These are phyloP conservation scores for Raffaelea albimanens DNA, from an alignment of 2,329 filamentous ascomycete genomes.

Conservation along the genomic window DNA sequence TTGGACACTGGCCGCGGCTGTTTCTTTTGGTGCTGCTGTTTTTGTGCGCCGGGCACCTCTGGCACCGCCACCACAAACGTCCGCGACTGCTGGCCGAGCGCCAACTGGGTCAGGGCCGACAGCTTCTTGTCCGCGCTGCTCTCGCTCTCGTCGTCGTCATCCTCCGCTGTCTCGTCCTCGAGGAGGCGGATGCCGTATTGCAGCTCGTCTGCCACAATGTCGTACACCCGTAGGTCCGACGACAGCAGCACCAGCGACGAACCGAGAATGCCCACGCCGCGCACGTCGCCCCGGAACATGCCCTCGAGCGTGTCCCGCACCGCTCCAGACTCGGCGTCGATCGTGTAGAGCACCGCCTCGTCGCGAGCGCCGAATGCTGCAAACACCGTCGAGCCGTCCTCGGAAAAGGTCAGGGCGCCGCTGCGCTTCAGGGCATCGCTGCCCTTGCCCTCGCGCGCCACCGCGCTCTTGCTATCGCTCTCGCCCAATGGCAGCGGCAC, in stretches of 20 bases:
- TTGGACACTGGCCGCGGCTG: slow-evolving; percentile 34
- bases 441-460: slow-evolving; percentile 14
- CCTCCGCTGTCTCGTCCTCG: slow-evolving; percentile 19
- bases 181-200: slow-evolving; percentile 55
- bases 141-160: slow-evolving; percentile 15
- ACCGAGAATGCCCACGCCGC: slow-evolving; percentile 61
- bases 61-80: slow-evolving; percentile 56
- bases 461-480: slow-evolving; percentile 22
- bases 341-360: slow-evolving; percentile 59
- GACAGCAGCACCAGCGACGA: slow-evolving; percentile 69
- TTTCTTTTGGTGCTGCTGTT: background rate
- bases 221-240: slow-evolving; percentile 66
- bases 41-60: background rate
- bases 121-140: slow-evolving; percentile 11
- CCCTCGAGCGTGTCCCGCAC: slow-evolving; percentile 59
- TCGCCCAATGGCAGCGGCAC: slow-evolving; percentile 30
- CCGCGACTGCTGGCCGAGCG: slow-evolving; percentile 57
- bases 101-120: slow-evolving; percentile 52
- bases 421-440: slow-evolving; percentile 23
- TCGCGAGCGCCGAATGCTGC: slow-evolving; percentile 48
- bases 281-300: slow-evolving; percentile 55
- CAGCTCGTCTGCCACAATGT: slow-evolving; percentile 70
- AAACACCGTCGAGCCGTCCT: slow-evolving; percentile 77
- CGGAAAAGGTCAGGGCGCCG: slow-evolving; percentile 67
- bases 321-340: slow-evolving; percentile 61